These are phyloP conservation scores for Russula olivacea DNA, from an alignment of 768 basidiomycete species.

Conservation along the genomic window DNA sequence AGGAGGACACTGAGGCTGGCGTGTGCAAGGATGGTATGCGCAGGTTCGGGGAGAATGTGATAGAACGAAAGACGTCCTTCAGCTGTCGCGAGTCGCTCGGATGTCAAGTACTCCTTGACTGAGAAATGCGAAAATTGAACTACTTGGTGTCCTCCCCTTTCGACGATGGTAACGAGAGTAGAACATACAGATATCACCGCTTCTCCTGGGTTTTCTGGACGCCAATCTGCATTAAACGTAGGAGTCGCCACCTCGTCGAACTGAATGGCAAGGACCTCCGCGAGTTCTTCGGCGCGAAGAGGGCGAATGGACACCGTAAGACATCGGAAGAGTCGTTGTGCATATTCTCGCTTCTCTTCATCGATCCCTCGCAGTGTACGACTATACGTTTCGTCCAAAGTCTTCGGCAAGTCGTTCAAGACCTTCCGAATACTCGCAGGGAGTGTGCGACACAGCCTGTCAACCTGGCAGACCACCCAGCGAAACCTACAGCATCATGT, in stretches of 20 bases:
- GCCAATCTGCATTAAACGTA: not conserved
- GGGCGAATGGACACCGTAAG: not conserved
- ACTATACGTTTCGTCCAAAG: not conserved
- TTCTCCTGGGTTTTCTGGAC: not conserved
- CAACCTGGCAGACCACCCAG: not conserved
- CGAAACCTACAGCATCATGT: not conserved
- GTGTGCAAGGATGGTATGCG: not conserved
- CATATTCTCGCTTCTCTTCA: not conserved
- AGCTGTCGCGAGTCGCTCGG: not conserved
- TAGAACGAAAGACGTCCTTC: not conserved
- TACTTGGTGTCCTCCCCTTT: not conserved
- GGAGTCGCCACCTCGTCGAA: not conserved
- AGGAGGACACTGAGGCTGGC: not conserved
- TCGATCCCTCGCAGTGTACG: not conserved
- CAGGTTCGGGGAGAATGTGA: not conserved
- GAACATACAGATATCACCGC: not conserved
- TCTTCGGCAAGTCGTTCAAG: not conserved
- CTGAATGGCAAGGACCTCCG: not conserved
- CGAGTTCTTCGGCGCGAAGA: not conserved
- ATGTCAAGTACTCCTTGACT: not conserved
- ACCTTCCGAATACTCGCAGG: not conserved
- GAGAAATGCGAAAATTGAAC: not conserved
- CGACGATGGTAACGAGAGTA: not conserved
- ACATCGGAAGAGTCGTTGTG: not conserved
- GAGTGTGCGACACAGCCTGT: not conserved